Percentiles rank a stretch among this genome's conserved stretches.
Evolutionary conservation across 2,329 filamentous ascomycete genomes (phyloP).

Genomic region (Fusarium armeniacum): DNA sequence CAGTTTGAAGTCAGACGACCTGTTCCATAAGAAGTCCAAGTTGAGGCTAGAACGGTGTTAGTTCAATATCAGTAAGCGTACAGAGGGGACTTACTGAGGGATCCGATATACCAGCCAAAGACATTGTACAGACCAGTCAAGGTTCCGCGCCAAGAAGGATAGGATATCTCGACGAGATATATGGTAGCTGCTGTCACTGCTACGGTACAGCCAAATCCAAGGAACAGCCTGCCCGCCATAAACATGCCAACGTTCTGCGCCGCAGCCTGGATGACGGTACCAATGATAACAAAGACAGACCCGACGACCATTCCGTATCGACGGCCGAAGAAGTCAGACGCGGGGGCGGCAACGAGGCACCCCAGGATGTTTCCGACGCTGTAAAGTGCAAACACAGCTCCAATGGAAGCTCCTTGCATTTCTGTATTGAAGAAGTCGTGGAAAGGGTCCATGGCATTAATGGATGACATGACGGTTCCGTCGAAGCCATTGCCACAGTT

Average conservation of each 20-base stretch:
- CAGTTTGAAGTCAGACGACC: not conserved
- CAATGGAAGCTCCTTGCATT: constrained; percentile 11
- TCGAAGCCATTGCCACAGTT: constrained; percentile 11
- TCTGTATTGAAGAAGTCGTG: not conserved
- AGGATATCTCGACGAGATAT: constrained; percentile 12
- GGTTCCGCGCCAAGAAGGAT: constrained; percentile 11
- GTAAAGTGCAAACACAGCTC: constrained; percentile 7
- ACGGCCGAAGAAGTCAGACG: not conserved
- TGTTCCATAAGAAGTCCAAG: constrained; percentile 11
- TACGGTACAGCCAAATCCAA: constrained; percentile 4
- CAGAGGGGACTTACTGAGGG: not conserved
- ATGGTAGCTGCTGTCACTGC: constrained; percentile 7
- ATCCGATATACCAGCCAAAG: constrained; percentile 12
- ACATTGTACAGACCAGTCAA: constrained; percentile 6
- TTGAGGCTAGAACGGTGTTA: not conserved
- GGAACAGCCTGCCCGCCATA: constrained; percentile 1
- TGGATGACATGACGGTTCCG: constrained; percentile 3
- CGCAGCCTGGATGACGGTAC: not conserved
- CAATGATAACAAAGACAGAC: constrained; percentile 2
- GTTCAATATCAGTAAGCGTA: fast-evolving
- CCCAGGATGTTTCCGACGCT: constrained; percentile 1
- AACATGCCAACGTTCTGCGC: constrained; percentile 5
- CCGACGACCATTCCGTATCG: not conserved
- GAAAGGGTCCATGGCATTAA: constrained; percentile 10
- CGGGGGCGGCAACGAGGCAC: not conserved